A percentile compares a stretch with the other conserved stretches of the same genome.
Evolutionary conservation across 495 filamentous ascomycete species (phyloP).

Genomic region (Hypoxylon perforatum): DNA sequence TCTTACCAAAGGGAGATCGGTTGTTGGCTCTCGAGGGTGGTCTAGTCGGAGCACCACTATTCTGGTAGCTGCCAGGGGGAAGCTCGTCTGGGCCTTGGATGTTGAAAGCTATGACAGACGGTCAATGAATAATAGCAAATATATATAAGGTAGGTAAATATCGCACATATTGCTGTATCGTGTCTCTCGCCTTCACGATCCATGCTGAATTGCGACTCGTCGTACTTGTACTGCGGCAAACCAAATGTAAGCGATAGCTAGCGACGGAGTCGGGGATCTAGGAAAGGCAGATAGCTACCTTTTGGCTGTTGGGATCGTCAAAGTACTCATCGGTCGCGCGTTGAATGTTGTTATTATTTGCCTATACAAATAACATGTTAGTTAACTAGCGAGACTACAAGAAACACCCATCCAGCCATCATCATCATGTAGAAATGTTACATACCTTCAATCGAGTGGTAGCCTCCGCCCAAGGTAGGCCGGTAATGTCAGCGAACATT

Average conservation of each 20-base stretch:
- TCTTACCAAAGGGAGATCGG: constrained; percentile 55
- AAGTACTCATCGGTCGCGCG: constrained; percentile 58
- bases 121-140: constrained; percentile 25
- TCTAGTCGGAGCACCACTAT: constrained; percentile 69
- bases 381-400: constrained; percentile 6
- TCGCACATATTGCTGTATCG: constrained; percentile 46
- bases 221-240: constrained; percentile 55
- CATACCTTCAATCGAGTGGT: constrained; percentile 54
- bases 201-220: constrained; percentile 57
- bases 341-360: constrained; percentile 56
- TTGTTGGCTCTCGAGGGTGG: constrained; percentile 75
- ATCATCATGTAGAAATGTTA: background rate
- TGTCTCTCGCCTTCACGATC: constrained; percentile 56
- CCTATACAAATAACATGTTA: constrained; percentile 35
- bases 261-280: background rate
- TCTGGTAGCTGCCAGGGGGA: constrained; percentile 47
- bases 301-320: constrained; percentile 49
- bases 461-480: constrained; percentile 46
- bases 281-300: constrained; percentile 47
- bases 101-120: constrained; percentile 60
- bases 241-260: constrained; percentile 25
- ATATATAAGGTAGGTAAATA: constrained; percentile 5
- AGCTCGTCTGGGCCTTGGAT: constrained; percentile 66
- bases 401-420: too few species aligned
- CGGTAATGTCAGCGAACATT: constrained; percentile 45